Conservation (phyloP, 768 basidiomycete genomes). For the Rhodosporidiobolus sp. region DNA sequence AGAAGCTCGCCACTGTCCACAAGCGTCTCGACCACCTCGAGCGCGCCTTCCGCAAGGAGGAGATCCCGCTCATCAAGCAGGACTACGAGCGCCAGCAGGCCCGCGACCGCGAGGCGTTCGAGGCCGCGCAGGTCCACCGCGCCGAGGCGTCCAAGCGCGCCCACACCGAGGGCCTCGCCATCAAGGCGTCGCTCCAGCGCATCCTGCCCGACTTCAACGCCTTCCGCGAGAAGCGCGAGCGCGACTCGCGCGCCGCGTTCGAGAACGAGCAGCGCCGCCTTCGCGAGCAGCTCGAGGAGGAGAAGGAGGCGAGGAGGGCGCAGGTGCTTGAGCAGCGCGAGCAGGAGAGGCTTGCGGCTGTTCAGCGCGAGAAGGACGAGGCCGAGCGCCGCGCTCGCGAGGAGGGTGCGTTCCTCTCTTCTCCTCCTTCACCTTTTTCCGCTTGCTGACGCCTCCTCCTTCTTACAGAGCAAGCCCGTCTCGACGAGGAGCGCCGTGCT, state of each 20-base stretch:
- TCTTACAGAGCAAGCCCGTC: constrained; percentile 36
- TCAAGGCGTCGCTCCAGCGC: constrained; percentile 69
- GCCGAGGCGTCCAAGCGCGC: constrained; percentile 58
- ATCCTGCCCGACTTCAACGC: constrained; percentile 68
- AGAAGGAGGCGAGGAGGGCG: constrained; percentile 46
- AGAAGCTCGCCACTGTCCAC: constrained; percentile 71
- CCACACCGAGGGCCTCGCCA: constrained; percentile 65
- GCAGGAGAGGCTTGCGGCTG: constrained; percentile 41
- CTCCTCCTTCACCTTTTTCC: background rate
- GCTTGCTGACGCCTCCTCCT: background rate
- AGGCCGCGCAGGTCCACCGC: constrained; percentile 59
- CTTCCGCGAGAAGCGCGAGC: constrained; percentile 58
- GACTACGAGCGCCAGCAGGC: constrained; percentile 86
- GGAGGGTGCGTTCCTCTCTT: constrained; percentile 31
- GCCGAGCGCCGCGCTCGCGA: constrained; percentile 46
- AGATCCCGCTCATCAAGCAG: constrained; percentile 73
- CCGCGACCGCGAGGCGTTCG: constrained; percentile 68
- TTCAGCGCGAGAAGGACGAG: constrained; percentile 41
- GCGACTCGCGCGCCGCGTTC: constrained; percentile 58
- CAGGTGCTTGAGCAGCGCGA: constrained; percentile 38
- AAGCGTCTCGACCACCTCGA: constrained; percentile 95
- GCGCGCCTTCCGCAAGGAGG: constrained; percentile 90
- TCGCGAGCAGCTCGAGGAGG: constrained; percentile 39
- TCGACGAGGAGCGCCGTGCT: constrained; percentile 52
- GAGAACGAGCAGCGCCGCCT: constrained; percentile 59